Conservation (phyloP, 2,329 filamentous ascomycete genomes). For the Nothomitra cinnamomea region DNA sequence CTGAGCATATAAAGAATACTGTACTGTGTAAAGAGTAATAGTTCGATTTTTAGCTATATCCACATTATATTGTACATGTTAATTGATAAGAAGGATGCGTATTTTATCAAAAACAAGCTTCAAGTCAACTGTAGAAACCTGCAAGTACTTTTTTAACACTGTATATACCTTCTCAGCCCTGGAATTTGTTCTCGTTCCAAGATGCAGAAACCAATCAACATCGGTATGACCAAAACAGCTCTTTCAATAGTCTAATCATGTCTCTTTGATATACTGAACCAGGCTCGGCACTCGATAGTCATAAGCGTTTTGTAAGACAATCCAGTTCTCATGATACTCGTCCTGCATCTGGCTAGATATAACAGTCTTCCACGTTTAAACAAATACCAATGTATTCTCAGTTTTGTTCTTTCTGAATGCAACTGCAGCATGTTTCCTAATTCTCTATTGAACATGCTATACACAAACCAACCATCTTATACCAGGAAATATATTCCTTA, state of each 20-base stretch:
- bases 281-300: neutral
- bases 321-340: neutral
- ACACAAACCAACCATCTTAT: neutral
- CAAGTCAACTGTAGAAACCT: neutral
- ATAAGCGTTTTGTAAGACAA: neutral
- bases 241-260: too few species aligned
- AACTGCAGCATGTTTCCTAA: neutral
- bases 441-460: neutral
- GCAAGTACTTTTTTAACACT: neutral
- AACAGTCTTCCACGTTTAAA: neutral
- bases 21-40: too few species aligned
- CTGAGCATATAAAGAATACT: too few species aligned
- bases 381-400: neutral
- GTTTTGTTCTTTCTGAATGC: neutral
- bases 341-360: neutral
- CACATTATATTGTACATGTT: too few species aligned
- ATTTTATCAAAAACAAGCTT: too few species aligned
- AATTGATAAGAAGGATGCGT: neutral
- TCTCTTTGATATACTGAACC: too few species aligned
- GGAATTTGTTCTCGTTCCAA: too few species aligned
- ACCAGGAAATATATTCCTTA: neutral
- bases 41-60: too few species aligned
- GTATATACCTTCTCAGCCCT: neutral
- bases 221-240: too few species aligned
- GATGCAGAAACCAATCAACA: too few species aligned